Conservation (phyloP, 768 basidiomycete species). For the Sarcomyxa edulis region DNA sequence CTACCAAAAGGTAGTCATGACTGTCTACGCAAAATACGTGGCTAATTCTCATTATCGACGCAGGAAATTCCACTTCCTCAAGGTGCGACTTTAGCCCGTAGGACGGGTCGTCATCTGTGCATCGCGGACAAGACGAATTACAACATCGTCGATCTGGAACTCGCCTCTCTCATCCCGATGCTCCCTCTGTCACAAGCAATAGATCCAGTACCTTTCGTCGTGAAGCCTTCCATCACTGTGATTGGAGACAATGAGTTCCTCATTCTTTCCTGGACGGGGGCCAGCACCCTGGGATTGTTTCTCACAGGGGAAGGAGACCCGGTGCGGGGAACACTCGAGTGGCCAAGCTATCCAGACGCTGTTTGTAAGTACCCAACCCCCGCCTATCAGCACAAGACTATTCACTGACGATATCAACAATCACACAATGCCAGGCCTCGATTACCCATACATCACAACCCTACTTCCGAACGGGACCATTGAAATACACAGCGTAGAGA, state of each 20-base stretch:
- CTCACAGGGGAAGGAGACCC: slow-evolving; percentile 83
- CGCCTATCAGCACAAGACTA: slow-evolving; percentile 1
- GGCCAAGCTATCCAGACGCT: slow-evolving; percentile 72
- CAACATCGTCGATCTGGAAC: slow-evolving; percentile 75
- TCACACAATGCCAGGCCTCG: slow-evolving; percentile 60
- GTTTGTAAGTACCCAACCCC: slow-evolving; percentile 52
- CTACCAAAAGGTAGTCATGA: slow-evolving; percentile 47
- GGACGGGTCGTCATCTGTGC: slow-evolving; percentile 61
- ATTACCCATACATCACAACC: slow-evolving; percentile 76
- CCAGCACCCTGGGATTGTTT: slow-evolving; percentile 80
- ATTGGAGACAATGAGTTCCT: slow-evolving; percentile 79
- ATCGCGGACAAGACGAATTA: slow-evolving; percentile 72
- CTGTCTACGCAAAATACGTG: too few species aligned
- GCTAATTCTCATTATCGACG: too few species aligned
- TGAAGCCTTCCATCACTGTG: slow-evolving; percentile 71
- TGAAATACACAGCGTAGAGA: slow-evolving; percentile 76
- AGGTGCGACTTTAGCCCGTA: slow-evolving; percentile 53
- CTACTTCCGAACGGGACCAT: slow-evolving; percentile 76
- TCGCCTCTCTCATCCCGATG: slow-evolving; percentile 61
- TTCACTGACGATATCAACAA: not conserved
- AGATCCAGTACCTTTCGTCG: slow-evolving; percentile 29
- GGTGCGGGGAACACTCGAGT: slow-evolving; percentile 83
- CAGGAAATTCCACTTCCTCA: slow-evolving; percentile 71
- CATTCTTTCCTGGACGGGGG: slow-evolving; percentile 79
- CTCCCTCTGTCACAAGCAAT: slow-evolving; percentile 74